Evolutionary conservation across 1,284 basidiomycete species (phyloP).

Genomic region (Phylloboletellus chloephorus): DNA sequence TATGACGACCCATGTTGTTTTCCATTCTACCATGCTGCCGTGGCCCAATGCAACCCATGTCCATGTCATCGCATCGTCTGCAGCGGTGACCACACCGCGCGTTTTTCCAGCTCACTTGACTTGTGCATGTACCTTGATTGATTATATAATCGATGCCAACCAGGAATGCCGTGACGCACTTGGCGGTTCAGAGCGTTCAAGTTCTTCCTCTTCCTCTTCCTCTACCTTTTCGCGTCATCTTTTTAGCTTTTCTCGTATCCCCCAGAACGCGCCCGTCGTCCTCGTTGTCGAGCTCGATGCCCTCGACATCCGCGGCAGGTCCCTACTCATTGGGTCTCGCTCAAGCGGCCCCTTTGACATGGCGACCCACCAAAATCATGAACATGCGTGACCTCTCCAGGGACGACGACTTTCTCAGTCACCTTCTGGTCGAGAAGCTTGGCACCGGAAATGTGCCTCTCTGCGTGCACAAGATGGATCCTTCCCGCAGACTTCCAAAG

Average conservation of each 20-base stretch:
- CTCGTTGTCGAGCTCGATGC: conserved; percentile 34
- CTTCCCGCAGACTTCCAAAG: conserved; percentile 65
- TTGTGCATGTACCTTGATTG: conserved; percentile 8
- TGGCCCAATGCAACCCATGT: conserved; percentile 10
- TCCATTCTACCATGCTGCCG: conserved; percentile 11
- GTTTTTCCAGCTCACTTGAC: too few species aligned
- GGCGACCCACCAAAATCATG: conserved; percentile 80
- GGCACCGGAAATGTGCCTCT: conserved; percentile 70
- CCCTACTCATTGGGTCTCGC: conserved; percentile 24
- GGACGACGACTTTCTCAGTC: conserved; percentile 83
- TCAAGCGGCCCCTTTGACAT: conserved; percentile 37
- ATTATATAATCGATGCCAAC: conserved; percentile 26
- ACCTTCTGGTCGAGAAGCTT: conserved; percentile 79
- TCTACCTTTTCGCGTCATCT: conserved; percentile 34
- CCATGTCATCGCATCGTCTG: too few species aligned
- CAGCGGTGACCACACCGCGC: too few species aligned
- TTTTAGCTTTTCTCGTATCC: conserved; percentile 16
- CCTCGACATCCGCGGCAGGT: conserved; percentile 34
- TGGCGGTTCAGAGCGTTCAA: conserved; percentile 12
- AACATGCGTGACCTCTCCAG: conserved; percentile 79
- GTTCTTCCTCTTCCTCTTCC: conserved; percentile 24
- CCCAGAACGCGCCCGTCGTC: conserved; percentile 22
- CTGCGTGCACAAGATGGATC: conserved; percentile 82
- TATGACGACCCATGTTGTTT: conserved; percentile 15
- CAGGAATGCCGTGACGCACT: conserved; percentile 29